These are phyloP conservation scores for Pholiota conissans DNA, from an alignment of 768 basidiomycete species.

Conservation along the genomic window DNA sequence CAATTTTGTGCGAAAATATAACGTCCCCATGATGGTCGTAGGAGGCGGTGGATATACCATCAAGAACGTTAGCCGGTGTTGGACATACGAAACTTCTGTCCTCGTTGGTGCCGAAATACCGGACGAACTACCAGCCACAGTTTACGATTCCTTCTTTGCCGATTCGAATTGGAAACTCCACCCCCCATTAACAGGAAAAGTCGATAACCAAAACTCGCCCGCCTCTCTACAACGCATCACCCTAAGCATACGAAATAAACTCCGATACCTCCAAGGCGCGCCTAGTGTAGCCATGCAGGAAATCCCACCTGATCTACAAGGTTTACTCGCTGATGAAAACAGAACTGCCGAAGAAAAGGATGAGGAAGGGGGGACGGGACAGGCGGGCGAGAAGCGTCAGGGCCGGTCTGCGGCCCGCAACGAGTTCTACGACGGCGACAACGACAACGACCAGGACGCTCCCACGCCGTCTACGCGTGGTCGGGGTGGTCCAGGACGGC, in stretches of 20 bases:
- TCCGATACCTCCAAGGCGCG: constrained; percentile 91
- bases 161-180: constrained; percentile 93
- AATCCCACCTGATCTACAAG: constrained; percentile 89
- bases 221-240: constrained; percentile 85
- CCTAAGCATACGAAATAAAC: constrained; percentile 80
- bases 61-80: constrained; percentile 96
- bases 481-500: constrained; percentile 21
- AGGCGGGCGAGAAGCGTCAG: constrained; percentile 53
- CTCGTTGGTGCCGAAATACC: constrained; percentile 82
- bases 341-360: constrained; percentile 65
- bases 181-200: constrained; percentile 86
- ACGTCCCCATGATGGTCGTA: constrained; percentile 86
- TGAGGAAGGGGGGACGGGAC: constrained; percentile 60
- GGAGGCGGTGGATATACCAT: constrained; percentile 98
- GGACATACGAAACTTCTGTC: constrained; percentile 97
- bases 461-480: constrained; percentile 14
- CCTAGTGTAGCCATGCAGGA: constrained; percentile 98
- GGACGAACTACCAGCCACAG: constrained; percentile 83
- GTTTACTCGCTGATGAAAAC: constrained; percentile 73
- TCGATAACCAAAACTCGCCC: constrained; percentile 90
- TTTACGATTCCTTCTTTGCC: constrained; percentile 91
- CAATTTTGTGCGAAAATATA: constrained; percentile 91
- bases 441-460: constrained; percentile 59
- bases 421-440: constrained; percentile 74
- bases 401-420: constrained; percentile 58